phyloP scores from a whole-genome alignment of 352 stramenopile species.

The Globisporangium barbulae region DNA sequence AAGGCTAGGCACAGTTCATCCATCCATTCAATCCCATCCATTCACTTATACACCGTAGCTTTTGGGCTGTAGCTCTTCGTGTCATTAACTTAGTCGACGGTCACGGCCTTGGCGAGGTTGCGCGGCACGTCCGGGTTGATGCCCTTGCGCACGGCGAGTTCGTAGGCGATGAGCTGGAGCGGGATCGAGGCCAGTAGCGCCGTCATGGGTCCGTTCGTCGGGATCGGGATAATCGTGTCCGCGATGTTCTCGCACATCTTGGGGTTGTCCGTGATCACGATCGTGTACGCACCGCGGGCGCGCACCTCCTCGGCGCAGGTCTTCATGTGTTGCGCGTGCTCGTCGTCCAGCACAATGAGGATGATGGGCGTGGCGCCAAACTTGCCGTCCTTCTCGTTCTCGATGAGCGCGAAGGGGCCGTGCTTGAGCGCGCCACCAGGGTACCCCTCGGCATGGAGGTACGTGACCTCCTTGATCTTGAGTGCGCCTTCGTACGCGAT shows the following conservation, averaged over 20 bases:
- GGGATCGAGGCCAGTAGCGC: slow-evolving; percentile 95
- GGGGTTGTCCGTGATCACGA: slow-evolving; percentile 98
- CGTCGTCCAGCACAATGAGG: slow-evolving; percentile 96
- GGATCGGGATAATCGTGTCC: slow-evolving; percentile 94
- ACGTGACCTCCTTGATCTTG: slow-evolving; percentile 99
- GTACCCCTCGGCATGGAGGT: slow-evolving; percentile 98
- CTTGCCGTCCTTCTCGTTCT: slow-evolving; percentile 90
- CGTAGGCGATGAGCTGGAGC: slow-evolving; percentile 98
- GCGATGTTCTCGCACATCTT: slow-evolving; percentile 90
- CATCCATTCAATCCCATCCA: neutral
- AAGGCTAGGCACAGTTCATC: neutral
- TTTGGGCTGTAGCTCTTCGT: neutral
- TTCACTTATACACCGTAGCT: neutral
- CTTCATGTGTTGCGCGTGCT: slow-evolving; percentile 95
- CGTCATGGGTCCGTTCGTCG: slow-evolving; percentile 96
- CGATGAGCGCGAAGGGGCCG: slow-evolving; percentile 98
- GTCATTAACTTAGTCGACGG: slow-evolving; percentile 90
- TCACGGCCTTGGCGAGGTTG: slow-evolving; percentile 99
- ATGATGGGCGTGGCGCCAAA: slow-evolving; percentile 97
- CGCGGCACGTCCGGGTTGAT: slow-evolving; percentile 98
- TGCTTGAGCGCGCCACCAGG: slow-evolving; percentile 98
- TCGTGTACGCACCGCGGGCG: slow-evolving; percentile 94
- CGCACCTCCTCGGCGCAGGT: slow-evolving; percentile 95
- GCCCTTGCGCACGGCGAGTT: slow-evolving; percentile 94
- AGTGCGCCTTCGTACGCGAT: slow-evolving; percentile 97